Conservation (phyloP, 2,329 filamentous ascomycete genomes). For the Ascochyta lentis region DNA sequence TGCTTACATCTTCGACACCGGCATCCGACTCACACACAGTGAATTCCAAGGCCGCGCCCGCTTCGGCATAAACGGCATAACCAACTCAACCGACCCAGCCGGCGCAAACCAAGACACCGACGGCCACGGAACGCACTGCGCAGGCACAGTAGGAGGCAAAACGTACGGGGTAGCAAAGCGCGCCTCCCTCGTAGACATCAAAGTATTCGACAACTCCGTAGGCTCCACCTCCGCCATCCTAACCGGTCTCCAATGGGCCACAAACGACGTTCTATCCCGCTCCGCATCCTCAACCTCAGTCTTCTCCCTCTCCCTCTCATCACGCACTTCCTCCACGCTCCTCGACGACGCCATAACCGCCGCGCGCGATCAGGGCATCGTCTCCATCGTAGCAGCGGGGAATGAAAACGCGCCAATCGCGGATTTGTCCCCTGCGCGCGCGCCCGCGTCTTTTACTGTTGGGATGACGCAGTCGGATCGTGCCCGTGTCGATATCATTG, state of each 20-base stretch:
- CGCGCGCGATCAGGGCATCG: slow-evolving; percentile 40
- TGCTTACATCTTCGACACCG: slow-evolving; percentile 68
- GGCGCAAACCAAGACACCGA: neutral
- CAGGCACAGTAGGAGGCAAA: slow-evolving; percentile 14
- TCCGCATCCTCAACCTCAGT: neutral
- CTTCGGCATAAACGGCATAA: slow-evolving; percentile 17
- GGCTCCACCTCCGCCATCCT: slow-evolving; percentile 10
- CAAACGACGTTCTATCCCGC: slow-evolving; percentile 18
- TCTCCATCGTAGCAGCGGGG: slow-evolving; percentile 44
- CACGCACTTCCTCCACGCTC: neutral
- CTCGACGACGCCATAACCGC: slow-evolving; percentile 29
- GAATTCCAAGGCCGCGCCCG: slow-evolving; percentile 24
- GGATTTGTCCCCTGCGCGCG: slow-evolving; percentile 38
- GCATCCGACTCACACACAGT: slow-evolving; percentile 60
- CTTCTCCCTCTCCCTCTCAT: neutral
- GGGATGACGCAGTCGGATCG: slow-evolving; percentile 38
- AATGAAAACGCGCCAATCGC: slow-evolving; percentile 38
- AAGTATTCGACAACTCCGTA: slow-evolving; percentile 20
- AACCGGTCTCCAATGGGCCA: slow-evolving; percentile 25
- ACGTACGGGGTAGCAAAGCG: slow-evolving; percentile 21
- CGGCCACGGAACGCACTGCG: slow-evolving; percentile 24
- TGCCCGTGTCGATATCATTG: slow-evolving; percentile 29
- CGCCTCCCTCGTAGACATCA: slow-evolving; percentile 25
- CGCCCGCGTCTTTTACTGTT: slow-evolving; percentile 43
- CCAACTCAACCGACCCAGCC: slow-evolving; percentile 9